Conservation (phyloP, 345 rosid species). For the Kernera saxatilis region DNA sequence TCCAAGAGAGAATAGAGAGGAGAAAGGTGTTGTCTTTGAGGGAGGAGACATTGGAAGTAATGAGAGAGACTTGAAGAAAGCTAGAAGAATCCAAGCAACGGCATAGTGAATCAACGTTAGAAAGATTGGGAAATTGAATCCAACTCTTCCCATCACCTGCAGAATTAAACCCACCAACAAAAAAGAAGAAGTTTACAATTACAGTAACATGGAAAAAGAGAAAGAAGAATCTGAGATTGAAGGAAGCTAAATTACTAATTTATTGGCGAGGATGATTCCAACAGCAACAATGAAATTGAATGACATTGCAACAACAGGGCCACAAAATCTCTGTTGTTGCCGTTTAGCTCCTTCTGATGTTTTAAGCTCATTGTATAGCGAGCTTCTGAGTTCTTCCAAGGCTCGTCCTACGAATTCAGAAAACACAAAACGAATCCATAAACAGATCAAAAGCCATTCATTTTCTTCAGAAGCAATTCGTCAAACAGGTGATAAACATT, state of each 20-base stretch:
- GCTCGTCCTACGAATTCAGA: conserved; percentile 48
- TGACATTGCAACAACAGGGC: conserved; percentile 78
- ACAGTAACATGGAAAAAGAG: neutral
- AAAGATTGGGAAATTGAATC: conserved; percentile 81
- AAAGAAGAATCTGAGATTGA: neutral
- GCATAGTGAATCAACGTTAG: conserved; percentile 78
- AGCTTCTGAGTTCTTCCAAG: conserved; percentile 77
- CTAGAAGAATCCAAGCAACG: conserved; percentile 77
- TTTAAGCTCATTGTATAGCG: conserved; percentile 75
- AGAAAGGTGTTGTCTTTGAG: conserved; percentile 72
- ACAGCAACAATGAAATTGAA: conserved; percentile 89
- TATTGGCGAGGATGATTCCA: conserved; percentile 80
- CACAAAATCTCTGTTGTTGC: conserved; percentile 78
- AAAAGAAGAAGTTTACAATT: neutral
- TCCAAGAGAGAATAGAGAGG: conserved; percentile 70
- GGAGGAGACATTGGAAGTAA: conserved; percentile 87
- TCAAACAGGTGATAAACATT: conserved; percentile 11
- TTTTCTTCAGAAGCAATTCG: conserved; percentile 4
- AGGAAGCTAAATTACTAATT: conserved; percentile 39
- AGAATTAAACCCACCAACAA: neutral
- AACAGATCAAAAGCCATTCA: neutral
- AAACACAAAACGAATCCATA: neutral
- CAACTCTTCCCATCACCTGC: conserved; percentile 84
- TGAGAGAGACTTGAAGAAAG: conserved; percentile 60
- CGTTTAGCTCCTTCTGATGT: conserved; percentile 86